Evolutionary conservation across 2,329 filamentous ascomycete species (phyloP), one percentile per base, ranked within the genome.

Genomic region (Cercospora sojina): DNA sequence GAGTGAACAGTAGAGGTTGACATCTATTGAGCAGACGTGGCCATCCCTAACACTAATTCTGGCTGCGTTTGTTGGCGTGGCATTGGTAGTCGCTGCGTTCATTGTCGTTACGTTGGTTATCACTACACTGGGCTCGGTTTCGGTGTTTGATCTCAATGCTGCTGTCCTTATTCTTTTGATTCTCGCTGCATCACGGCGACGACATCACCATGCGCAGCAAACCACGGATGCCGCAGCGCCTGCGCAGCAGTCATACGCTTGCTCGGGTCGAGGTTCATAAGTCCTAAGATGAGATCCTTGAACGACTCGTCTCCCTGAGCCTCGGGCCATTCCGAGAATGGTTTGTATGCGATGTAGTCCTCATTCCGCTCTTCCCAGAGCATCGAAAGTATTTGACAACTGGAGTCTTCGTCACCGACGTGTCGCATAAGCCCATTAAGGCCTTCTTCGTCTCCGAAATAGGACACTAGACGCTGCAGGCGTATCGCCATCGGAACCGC

Each of bases 371-470:
- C 67, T 10, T 69, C 67, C 67, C 61, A 67, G 3, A 69, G 57
- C 47, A 64, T 27, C 9, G 47, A 53, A 13, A 80, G 70, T 32
- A 78, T 32, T 60, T 75, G 64, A 61, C 71, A 74, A 65, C 73
- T 77, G 3, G 70, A 13, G 67, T 77, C 74, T 27, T 77, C 71
- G 58, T 80, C 74, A 5, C 72, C 70, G 66, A 80, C 65, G 64
- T 79, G 75, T 13, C 59, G 75, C 62, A 78, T 74, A 2, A 79
- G 70, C 6, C 75, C 72, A 56, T 75, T 68, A 1, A 77, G 61
- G 41, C 71, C 67, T 43, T 76, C 72, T 38, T 43, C 55, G 20
- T 75, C 66, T 13, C 67, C 69, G 66, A 78, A 77, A 62, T 76
- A 77, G 7, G 74, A 77, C 8, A 76, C 47, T 59, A 74, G 73